Evolutionary conservation across 257 asterid genomes (phyloP).

Genomic region (Solanum arcanum): DNA sequence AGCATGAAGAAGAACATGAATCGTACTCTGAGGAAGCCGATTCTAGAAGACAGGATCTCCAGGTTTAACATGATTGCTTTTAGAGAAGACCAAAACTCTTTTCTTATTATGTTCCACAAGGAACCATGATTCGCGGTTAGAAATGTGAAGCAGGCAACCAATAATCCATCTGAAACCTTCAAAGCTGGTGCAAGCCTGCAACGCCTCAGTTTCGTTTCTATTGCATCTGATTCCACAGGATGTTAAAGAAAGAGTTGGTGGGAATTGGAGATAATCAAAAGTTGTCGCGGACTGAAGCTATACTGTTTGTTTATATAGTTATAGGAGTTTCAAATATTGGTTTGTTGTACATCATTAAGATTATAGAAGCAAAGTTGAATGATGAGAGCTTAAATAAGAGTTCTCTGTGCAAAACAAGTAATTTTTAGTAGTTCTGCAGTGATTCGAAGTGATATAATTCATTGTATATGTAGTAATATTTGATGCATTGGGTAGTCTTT

Average conservation of each 20-base stretch:
- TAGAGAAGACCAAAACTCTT: background rate
- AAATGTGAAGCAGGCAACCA: background rate
- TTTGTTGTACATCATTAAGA: background rate
- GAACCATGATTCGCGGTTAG: background rate
- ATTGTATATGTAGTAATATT: background rate
- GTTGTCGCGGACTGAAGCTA: background rate
- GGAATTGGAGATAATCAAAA: background rate
- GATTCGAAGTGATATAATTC: background rate
- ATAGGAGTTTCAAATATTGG: background rate
- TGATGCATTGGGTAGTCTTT: background rate
- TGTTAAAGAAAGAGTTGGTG: background rate
- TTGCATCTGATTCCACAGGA: background rate
- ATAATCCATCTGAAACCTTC: background rate
- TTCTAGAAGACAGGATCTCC: slow-evolving; percentile 26
- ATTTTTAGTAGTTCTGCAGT: background rate
- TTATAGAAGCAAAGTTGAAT: background rate
- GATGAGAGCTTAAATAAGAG: background rate
- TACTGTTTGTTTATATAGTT: background rate
- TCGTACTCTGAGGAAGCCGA: slow-evolving; percentile 18
- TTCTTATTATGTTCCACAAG: background rate
- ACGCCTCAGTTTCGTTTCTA: background rate
- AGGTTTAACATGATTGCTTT: background rate
- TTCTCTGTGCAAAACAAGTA: background rate
- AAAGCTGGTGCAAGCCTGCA: background rate
- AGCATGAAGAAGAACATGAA: slow-evolving; percentile 31